A percentile compares a stretch with the other conserved stretches of the same genome.
Evolutionary conservation across 495 filamentous ascomycete species (phyloP).

Genomic region (Patellaria atrata): DNA sequence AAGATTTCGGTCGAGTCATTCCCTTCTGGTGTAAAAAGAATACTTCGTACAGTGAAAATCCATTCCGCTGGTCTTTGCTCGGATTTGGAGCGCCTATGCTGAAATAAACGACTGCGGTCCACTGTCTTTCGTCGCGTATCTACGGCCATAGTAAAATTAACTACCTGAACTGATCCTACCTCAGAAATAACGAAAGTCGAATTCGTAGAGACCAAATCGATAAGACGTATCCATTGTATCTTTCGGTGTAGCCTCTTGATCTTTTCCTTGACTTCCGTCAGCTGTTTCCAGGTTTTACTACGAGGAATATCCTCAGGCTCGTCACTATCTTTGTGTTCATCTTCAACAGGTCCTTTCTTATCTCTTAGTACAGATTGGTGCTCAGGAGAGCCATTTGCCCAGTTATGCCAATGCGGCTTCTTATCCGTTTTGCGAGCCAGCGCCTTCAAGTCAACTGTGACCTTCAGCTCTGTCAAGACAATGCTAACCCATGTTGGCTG

Average conservation of each 20-base stretch:
- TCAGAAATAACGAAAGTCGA: slow-evolving; percentile 58
- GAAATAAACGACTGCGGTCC: slow-evolving; percentile 79
- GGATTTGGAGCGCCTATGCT: slow-evolving; percentile 58
- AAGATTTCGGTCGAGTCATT: slow-evolving; percentile 76
- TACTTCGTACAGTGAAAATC: slow-evolving; percentile 72
- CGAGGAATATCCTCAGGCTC: slow-evolving; percentile 24
- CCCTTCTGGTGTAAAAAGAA: slow-evolving; percentile 76
- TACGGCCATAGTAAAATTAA: slow-evolving; percentile 68
- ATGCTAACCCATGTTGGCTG: slow-evolving; percentile 96
- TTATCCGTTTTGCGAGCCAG: slow-evolving; percentile 26
- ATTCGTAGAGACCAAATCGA: slow-evolving; percentile 78
- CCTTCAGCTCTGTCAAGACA: slow-evolving; percentile 63
- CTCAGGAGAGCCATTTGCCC: slow-evolving; percentile 15
- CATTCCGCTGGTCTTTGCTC: slow-evolving; percentile 75
- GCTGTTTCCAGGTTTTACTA: slow-evolving; percentile 63
- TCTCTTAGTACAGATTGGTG: no score
- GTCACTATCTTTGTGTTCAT: slow-evolving; percentile 10
- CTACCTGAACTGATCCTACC: slow-evolving; percentile 73
- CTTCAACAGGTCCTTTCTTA: slow-evolving; percentile 12
- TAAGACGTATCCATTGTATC: slow-evolving; percentile 76
- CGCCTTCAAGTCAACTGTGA: slow-evolving; percentile 64
- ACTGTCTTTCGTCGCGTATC: slow-evolving; percentile 87
- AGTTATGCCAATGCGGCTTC: slow-evolving; percentile 10
- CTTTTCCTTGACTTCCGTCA: slow-evolving; percentile 64
- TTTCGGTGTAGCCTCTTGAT: slow-evolving; percentile 76